Conservation (phyloP, 352 stramenopile species). For the Blastocystis sp. region DNA sequence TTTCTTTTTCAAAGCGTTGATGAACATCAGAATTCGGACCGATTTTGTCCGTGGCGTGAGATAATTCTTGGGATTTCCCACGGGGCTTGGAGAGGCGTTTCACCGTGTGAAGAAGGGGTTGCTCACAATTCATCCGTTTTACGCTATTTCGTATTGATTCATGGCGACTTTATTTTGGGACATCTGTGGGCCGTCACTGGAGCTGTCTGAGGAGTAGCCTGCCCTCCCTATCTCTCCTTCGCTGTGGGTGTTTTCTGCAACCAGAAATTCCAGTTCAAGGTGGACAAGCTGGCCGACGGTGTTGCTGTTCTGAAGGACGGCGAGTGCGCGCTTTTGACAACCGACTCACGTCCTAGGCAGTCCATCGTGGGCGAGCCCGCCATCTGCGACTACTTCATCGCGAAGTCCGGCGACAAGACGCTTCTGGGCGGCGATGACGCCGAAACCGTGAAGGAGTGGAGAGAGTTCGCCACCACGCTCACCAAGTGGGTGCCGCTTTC, state of each 20-base stretch:
- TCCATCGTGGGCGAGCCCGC: slow-evolving; percentile 34
- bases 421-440: slow-evolving; percentile 66
- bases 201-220: neutral
- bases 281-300: slow-evolving; percentile 53
- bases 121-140: neutral
- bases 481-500: neutral
- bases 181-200: neutral
- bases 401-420: slow-evolving; percentile 32
- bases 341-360: neutral
- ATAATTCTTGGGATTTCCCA: neutral
- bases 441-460: slow-evolving; percentile 56
- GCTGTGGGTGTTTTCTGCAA: slow-evolving; percentile 49
- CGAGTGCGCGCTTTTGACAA: slow-evolving; percentile 1
- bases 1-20: too few relatives aligned
- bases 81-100: neutral
- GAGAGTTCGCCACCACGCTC: slow-evolving; percentile 15
- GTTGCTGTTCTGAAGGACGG: slow-evolving; percentile 57
- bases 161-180: slow-evolving; percentile 68
- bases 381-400: slow-evolving; percentile 68
- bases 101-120: neutral
- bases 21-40: too few relatives aligned
- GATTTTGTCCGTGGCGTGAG: too few relatives aligned
- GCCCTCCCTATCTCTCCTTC: slow-evolving; percentile 56
- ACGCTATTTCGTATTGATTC: neutral
- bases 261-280: slow-evolving; percentile 68